A percentile compares a stretch with the other conserved stretches of the same genome.
These are phyloP conservation scores for Talaromyces amestolkiae DNA, from an alignment of 2,329 filamentous ascomycete species.

Conservation along the genomic window DNA sequence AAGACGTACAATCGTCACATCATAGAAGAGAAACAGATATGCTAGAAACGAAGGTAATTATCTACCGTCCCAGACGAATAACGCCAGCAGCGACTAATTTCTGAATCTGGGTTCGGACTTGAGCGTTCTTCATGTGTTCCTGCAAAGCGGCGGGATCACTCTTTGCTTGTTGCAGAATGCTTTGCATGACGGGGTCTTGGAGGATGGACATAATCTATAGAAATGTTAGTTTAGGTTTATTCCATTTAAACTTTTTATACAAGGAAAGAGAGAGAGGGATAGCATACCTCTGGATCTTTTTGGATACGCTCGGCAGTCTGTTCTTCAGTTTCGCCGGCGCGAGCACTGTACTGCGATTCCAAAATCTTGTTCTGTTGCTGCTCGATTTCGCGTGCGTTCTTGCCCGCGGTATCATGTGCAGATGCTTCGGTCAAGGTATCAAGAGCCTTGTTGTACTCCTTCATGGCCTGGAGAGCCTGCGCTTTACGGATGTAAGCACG, in stretches of 20 bases:
- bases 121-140: constrained; percentile 95
- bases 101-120: constrained; percentile 83
- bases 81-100: constrained; percentile 92
- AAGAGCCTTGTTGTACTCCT: constrained; percentile 92
- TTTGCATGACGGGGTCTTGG: constrained; percentile 96
- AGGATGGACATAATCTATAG: constrained; percentile 78
- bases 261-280: background rate
- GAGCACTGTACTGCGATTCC: constrained; percentile 80
- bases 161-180: constrained; percentile 94
- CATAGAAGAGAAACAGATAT: background rate
- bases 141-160: constrained; percentile 85
- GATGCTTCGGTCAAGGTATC: constrained; percentile 82
- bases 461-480: constrained; percentile 94
- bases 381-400: constrained; percentile 88
- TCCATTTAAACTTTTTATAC: background rate
- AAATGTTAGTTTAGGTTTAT: constrained; percentile 3
- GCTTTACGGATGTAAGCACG: constrained; percentile 95
- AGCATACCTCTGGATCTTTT: constrained; percentile 80
- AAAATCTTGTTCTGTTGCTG: constrained; percentile 91
- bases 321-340: constrained; percentile 93
- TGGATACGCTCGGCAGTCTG: constrained; percentile 89
- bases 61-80: constrained; percentile 68
- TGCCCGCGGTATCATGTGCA: constrained; percentile 72
- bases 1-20: constrained; percentile 8
- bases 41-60: background rate